These are phyloP conservation scores for Leishmania turanica DNA, from an alignment of 208 protist species.

Conservation along the genomic window DNA sequence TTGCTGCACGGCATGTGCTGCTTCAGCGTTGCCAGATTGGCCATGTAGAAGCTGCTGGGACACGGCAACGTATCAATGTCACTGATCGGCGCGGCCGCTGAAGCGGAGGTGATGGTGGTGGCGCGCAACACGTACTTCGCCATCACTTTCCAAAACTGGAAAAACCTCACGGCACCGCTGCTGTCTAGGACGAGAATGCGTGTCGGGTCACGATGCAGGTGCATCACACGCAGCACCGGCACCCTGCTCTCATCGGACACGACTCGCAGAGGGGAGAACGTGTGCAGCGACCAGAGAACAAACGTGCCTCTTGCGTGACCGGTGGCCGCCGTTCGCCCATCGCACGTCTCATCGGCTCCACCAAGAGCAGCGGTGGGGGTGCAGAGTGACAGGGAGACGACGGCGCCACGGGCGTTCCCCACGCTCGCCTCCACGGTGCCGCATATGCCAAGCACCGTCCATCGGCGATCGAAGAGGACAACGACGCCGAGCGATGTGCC, in stretches of 20 bases:
- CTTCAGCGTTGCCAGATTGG: constrained; percentile 8
- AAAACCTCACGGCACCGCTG: constrained; percentile 40
- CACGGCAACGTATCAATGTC: constrained; percentile 43
- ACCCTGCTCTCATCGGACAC: constrained; percentile 52
- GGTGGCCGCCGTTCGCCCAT: constrained; percentile 35
- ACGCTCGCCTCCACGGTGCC: constrained; percentile 23
- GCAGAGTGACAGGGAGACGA: constrained; percentile 53
- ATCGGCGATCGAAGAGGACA: constrained; percentile 50
- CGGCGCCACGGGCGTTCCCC: constrained; percentile 37
- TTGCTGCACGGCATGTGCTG: constrained; percentile 9
- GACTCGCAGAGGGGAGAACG: constrained; percentile 47
- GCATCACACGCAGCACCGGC: constrained; percentile 36
- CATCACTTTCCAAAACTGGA: constrained; percentile 61
- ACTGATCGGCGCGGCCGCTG: constrained; percentile 27
- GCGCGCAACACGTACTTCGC: constrained; percentile 46
- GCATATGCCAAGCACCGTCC: constrained; percentile 23
- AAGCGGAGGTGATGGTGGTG: constrained; percentile 31
- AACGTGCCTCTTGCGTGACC: constrained; percentile 54
- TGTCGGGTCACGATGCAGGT: constrained; percentile 43
- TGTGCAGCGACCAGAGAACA: constrained; percentile 50
- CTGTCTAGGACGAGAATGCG: constrained; percentile 46
- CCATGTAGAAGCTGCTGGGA: constrained; percentile 33
- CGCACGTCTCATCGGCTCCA: background rate
- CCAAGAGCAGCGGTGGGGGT: background rate
- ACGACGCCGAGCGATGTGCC: constrained; percentile 70